Conservation (phyloP, 192 early-diverging fungal genomes). For the Allomyces arbusculus region DNA sequence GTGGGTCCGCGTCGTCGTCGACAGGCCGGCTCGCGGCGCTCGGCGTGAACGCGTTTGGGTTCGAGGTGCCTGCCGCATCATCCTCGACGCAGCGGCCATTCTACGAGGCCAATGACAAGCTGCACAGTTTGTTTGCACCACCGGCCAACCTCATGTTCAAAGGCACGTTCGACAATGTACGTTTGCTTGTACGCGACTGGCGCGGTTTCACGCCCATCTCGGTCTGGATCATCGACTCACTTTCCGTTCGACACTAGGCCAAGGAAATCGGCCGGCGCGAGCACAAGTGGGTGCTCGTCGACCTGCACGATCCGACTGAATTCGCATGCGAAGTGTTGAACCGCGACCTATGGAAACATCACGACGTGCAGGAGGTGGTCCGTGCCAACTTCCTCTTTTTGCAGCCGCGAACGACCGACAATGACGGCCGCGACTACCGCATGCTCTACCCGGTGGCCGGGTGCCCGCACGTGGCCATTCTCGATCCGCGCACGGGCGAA, state of each 20-base stretch:
- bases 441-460: constrained; percentile 46
- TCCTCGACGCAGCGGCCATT: no score
- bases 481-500: constrained; percentile 82
- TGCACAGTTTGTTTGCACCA: constrained; percentile 65
- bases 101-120: neutral
- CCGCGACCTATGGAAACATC: constrained; percentile 81
- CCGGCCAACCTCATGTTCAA: constrained; percentile 72
- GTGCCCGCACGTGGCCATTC: constrained; percentile 69
- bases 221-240: neutral
- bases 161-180: constrained; percentile 45
- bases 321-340: constrained; percentile 78
- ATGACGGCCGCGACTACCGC: constrained; percentile 48
- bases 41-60: no score
- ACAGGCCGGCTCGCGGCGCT: no score
- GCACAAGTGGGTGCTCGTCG: constrained; percentile 68
- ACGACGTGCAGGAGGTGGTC: constrained; percentile 52
- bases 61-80: no score
- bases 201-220: neutral
- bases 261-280: constrained; percentile 32
- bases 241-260: constrained; percentile 26
- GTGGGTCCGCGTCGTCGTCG: no score
- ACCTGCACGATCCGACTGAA: constrained; percentile 62
- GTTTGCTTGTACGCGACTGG: neutral
- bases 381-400: constrained; percentile 65
- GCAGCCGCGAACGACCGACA: constrained; percentile 42